Percentiles rank a stretch among this genome's conserved stretches.
Conservation (phyloP, 1,284 basidiomycete genomes). For the Gymnopus androsaceus region DNA sequence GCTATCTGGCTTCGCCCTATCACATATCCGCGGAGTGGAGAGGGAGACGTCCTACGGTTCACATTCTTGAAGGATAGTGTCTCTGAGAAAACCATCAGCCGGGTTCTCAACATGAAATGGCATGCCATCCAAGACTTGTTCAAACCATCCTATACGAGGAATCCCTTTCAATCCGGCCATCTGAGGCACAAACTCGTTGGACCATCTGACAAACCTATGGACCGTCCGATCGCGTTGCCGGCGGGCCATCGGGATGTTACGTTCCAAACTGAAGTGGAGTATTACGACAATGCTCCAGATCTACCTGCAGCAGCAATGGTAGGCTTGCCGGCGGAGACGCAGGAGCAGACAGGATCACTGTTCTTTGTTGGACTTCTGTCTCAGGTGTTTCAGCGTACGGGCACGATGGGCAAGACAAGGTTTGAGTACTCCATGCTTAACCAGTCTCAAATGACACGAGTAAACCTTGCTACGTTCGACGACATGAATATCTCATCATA, state of each 20-base stretch:
- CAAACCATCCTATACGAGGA: no score
- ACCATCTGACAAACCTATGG: neutral
- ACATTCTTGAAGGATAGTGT: neutral
- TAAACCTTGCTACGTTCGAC: neutral
- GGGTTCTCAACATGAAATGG: neutral
- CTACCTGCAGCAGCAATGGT: neutral
- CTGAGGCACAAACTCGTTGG: neutral
- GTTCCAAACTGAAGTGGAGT: neutral
- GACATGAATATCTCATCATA: neutral
- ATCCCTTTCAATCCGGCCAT: neutral
- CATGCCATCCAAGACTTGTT: neutral
- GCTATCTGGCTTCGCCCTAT: neutral
- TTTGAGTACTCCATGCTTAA: neutral
- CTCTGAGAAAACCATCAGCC: neutral
- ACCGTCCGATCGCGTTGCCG: neutral
- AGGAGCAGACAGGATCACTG: neutral
- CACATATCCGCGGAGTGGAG: neutral
- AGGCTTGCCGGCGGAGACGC: neutral
- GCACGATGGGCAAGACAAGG: no score
- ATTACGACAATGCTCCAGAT: neutral
- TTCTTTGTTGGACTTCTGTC: neutral
- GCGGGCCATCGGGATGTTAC: neutral
- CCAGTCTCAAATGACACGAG: neutral
- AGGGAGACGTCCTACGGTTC: neutral
- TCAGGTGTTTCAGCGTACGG: no score